Evolutionary conservation across 1,284 basidiomycete species (phyloP).

Genomic region (Melampsora americana): DNA sequence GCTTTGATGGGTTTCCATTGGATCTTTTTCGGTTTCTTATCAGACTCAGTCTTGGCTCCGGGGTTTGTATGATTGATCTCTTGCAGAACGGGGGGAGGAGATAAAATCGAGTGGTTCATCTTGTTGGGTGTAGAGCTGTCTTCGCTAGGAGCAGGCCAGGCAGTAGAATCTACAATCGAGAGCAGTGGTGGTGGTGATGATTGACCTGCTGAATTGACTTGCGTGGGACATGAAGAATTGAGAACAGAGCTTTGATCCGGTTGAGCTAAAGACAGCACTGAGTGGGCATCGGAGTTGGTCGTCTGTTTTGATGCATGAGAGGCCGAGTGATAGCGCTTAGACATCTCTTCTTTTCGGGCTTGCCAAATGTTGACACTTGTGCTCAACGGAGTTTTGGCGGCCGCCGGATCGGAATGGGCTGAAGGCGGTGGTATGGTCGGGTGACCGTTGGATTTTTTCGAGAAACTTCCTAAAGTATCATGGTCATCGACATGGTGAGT

Average conservation of each 20-base stretch:
- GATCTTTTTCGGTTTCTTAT: slow-evolving; percentile 10
- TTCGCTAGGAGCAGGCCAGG: slow-evolving; percentile 15
- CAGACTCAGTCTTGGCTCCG: background rate
- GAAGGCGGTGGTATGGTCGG: no score
- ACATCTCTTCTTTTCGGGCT: slow-evolving; percentile 12
- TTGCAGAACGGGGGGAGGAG: background rate
- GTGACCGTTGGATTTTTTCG: no score
- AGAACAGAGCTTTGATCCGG: background rate
- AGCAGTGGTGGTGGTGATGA: background rate
- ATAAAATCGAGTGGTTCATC: background rate
- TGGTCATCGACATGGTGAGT: no score
- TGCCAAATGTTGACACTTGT: slow-evolving; percentile 16
- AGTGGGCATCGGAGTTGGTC: background rate
- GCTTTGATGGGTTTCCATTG: slow-evolving; percentile 18
- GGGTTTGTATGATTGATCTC: background rate
- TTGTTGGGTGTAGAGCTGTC: background rate
- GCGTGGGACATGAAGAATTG: background rate
- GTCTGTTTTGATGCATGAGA: background rate
- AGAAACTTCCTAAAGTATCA: no score
- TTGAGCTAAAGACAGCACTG: background rate
- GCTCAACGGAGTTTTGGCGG: background rate
- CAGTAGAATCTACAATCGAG: background rate
- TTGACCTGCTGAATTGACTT: background rate
- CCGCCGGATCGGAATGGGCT: no score
- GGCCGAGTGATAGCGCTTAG: slow-evolving; percentile 11